phyloP scores from a whole-genome alignment of 2,329 filamentous ascomycete genomes.

The Trichophyton simii region DNA sequence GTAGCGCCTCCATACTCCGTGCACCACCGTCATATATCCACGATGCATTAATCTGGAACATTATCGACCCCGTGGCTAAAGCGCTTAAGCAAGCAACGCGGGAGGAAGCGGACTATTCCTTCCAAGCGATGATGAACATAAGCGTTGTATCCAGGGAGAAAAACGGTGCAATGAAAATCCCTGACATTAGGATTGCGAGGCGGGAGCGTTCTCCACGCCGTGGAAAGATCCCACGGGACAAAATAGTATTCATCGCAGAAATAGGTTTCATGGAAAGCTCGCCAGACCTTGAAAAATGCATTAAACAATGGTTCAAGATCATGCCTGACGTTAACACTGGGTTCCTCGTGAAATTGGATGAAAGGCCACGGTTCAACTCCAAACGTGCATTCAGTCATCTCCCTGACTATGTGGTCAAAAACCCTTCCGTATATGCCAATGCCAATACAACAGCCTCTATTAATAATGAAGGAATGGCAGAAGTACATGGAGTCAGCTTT shows the following conservation, averaged over 20 bases:
- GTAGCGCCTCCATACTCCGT: background rate
- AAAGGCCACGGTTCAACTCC: background rate
- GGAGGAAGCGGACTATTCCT: background rate
- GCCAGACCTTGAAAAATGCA: background rate
- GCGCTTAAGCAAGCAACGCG: background rate
- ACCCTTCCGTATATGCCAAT: background rate
- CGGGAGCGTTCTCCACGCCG: background rate
- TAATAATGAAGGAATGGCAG: background rate
- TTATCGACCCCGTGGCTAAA: background rate
- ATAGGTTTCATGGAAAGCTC: background rate
- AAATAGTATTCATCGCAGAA: background rate
- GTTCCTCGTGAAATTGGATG: background rate
- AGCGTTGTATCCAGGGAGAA: background rate
- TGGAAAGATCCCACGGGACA: background rate
- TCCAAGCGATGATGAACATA: background rate
- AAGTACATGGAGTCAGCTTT: background rate
- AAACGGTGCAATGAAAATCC: background rate
- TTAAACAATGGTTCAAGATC: background rate
- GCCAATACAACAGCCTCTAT: background rate
- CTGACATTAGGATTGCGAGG: background rate
- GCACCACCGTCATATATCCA: background rate
- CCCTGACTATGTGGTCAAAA: background rate
- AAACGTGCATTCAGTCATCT: background rate
- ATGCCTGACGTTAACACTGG: background rate
- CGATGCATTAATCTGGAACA: background rate